phyloP scores from a whole-genome alignment of 495 filamentous ascomycete genomes.

The Hyaloscypha bicolor region DNA sequence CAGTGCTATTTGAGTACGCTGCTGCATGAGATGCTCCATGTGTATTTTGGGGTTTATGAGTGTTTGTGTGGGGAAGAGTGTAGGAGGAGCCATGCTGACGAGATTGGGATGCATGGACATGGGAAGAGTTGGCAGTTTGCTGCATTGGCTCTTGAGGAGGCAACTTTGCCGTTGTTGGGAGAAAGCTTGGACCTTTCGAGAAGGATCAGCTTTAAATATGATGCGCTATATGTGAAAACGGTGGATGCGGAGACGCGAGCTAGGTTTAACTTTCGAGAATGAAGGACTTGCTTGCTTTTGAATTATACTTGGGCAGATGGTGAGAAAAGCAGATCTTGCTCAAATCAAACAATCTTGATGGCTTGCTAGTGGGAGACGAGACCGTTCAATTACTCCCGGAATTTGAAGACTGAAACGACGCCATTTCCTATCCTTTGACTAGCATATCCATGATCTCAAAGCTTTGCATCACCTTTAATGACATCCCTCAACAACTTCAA shows the following conservation, averaged over 20 bases:
- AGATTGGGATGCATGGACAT: not conserved
- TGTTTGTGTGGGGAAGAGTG: not conserved
- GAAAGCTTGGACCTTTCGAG: not conserved
- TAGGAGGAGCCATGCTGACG: not conserved
- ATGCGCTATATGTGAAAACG: not conserved
- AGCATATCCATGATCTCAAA: not conserved
- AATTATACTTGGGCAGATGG: too few relatives aligned
- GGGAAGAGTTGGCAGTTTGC: not conserved
- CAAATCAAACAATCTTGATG: too few relatives aligned
- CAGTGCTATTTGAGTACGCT: not conserved
- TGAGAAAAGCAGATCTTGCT: too few relatives aligned
- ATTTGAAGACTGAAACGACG: too few relatives aligned
- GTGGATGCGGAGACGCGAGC: not conserved
- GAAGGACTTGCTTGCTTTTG: not conserved
- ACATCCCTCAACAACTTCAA: conserved; percentile 59
- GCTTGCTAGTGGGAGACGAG: too few relatives aligned
- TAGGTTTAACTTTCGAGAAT: not conserved
- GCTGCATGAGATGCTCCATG: not conserved
- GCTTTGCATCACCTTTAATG: conserved; percentile 50
- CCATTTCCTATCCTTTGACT: too few relatives aligned
- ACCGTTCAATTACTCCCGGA: too few relatives aligned
- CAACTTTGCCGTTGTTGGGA: not conserved
- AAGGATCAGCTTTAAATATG: not conserved
- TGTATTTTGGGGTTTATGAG: not conserved
- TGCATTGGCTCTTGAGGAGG: not conserved